Evolutionary conservation across 2,329 filamentous ascomycete species (phyloP), one percentile per base, ranked within the genome.

Genomic region (Colletotrichum lupini): DNA sequence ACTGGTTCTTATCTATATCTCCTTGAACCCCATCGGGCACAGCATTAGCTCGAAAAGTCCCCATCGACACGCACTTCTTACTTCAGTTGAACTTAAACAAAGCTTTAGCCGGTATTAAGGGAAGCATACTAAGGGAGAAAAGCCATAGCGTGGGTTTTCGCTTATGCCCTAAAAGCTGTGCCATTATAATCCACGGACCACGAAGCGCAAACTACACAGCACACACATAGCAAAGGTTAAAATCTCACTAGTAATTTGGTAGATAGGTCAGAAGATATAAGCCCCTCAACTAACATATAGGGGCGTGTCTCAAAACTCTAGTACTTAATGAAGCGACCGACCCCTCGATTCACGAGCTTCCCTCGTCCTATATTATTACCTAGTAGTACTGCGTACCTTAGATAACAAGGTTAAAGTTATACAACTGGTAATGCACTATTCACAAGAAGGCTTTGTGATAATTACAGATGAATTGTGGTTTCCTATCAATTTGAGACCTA

Each of bases 401-500:
- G 42, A n/a, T 19, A 46, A 8, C 42, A 19, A 46, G 16, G 19
- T 8, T 19, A n/a, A 46, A n/a, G 42, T n/a, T 6, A 6, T 46
- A 46, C 42, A 7, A 4, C 42, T 46, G 42, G 8, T 4, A 46
- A 46, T 46, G 8, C 42, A 2, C 16, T 7, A n/a, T 19, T n/a
- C 7, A 19, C 42, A 49, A 9, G 2, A 49, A 8, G 1, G 3
- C 42, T n/a, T 9, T 9, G 7, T 49, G 5, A 6, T 6, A 3
- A 7, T 42, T 5, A 7, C 7, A 4, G 19, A 8, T 2, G 5
- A n/a, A 6, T n/a, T 46, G 6, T 46, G 6, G 2, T 46, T n/a
- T 19, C 1, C 3, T 8, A 2, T 19, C 3, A 9, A n/a, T 11
- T 4, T 0, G 2, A 3, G 19, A n/a, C 42, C 6, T 19, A 49